These are phyloP conservation scores for Boletellus sp. DNA, from an alignment of 1,284 basidiomycete genomes.

Conservation along the genomic window DNA sequence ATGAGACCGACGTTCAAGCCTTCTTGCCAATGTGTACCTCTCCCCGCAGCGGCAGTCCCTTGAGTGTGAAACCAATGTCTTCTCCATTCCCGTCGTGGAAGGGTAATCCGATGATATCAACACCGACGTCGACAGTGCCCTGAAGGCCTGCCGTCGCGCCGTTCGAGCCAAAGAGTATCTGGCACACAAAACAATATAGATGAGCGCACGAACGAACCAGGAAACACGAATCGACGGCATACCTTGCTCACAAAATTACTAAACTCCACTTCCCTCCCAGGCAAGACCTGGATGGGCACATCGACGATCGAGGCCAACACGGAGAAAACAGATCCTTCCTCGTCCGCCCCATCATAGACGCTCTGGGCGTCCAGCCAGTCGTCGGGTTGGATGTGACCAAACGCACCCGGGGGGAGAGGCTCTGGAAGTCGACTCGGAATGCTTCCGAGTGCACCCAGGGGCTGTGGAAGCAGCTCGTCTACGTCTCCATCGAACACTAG, in stretches of 20 bases:
- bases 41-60: slow-evolving; percentile 63
- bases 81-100: slow-evolving; percentile 35
- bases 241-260: slow-evolving; percentile 74
- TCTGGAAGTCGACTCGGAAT: slow-evolving; percentile 50
- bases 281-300: slow-evolving; percentile 70
- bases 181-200: background rate
- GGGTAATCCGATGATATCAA: slow-evolving; percentile 61
- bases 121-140: slow-evolving; percentile 60
- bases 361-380: slow-evolving; percentile 63
- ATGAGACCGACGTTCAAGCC: slow-evolving; percentile 4
- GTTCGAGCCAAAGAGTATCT: slow-evolving; percentile 64
- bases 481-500: slow-evolving; percentile 71
- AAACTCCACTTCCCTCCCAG: slow-evolving; percentile 69
- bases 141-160: slow-evolving; percentile 69
- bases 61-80: slow-evolving; percentile 51
- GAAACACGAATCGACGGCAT: background rate
- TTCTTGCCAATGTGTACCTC: slow-evolving; percentile 60
- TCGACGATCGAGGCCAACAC: slow-evolving; percentile 64
- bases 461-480: slow-evolving; percentile 28
- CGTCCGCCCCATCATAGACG: slow-evolving; percentile 38
- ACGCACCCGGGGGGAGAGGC: slow-evolving; percentile 65
- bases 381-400: slow-evolving; percentile 66
- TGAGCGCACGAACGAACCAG: background rate
- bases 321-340: slow-evolving; percentile 50
- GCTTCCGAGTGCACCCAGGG: slow-evolving; percentile 12